Percentiles rank a stretch among this genome's conserved stretches.
Conservation (phyloP, 116 monocot species). For the Iris pallida region DNA sequence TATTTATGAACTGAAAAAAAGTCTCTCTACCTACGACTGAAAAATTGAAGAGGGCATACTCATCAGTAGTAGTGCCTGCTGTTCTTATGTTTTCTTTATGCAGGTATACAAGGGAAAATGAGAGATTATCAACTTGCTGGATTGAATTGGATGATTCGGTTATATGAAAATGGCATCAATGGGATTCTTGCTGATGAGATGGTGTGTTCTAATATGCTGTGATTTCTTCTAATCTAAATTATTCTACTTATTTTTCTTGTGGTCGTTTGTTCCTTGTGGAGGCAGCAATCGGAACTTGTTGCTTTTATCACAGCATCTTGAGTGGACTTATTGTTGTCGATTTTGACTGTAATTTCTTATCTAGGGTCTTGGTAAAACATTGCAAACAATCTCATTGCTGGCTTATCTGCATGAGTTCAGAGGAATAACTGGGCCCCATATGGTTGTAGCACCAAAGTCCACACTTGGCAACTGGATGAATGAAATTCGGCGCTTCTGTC, state of each 20-base stretch:
- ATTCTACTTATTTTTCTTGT: neutral
- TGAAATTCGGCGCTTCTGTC: constrained; percentile 95
- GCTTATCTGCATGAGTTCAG: constrained; percentile 87
- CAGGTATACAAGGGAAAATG: constrained; percentile 98
- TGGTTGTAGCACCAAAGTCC: constrained; percentile 98
- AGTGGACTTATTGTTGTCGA: neutral
- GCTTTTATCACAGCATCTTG: too few relatives aligned
- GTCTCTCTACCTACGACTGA: too few relatives aligned
- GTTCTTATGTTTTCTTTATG: constrained; percentile 7
- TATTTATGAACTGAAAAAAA: neutral
- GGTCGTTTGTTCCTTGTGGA: neutral
- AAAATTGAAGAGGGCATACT: neutral
- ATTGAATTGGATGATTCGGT: constrained; percentile 85
- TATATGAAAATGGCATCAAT: constrained; percentile 99
- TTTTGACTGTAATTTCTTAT: neutral
- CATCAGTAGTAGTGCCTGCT: too few relatives aligned
- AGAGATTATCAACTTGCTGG: constrained; percentile 96
- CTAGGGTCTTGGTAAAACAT: constrained; percentile 97
- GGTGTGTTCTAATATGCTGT: constrained; percentile 32
- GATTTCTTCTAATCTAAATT: neutral
- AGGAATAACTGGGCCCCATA: constrained; percentile 94
- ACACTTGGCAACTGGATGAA: constrained; percentile 99
- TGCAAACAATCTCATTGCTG: constrained; percentile 88
- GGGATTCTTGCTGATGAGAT: constrained; percentile 99
- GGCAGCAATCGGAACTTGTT: too few relatives aligned